Evolutionary conservation across 352 stramenopile species (phyloP), one percentile per base, ranked within the genome.

Genomic region (Phytophthora ohioensis): DNA sequence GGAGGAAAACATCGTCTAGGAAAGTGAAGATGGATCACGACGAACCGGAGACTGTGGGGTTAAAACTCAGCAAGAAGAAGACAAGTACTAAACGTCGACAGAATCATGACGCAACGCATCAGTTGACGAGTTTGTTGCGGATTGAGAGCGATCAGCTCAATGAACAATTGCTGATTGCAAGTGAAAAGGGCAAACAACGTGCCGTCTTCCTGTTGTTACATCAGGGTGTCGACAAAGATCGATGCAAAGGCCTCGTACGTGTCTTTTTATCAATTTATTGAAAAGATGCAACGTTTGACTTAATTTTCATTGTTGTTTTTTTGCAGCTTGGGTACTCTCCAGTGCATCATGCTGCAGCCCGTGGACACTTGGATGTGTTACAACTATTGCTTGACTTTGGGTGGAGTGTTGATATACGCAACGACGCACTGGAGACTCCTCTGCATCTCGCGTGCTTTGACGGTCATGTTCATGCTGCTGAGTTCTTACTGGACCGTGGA

Each of bases 181-280:
- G 83, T 39, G 86, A 92, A 56, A 92, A 91, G 60, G 86, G 86
- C 21, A 90, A 85, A 34, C 79, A 82, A 42, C 82, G 87, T 21
- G 83, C 79, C 0, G 74, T 85, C 9, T 94, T 92, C 66, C 52
- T 94, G n/a, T 45, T 94, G 13, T 67, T 92, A 6, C 82, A 92
- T 35, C 84, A 94, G 60, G 71, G 73, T 13, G 64, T 91, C 21
- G 75, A 91, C 39, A 85, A 67, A 13, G 67, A 82, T 10, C 77
- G 85, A 30, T 94, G 83, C 64, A 82, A 66, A 54, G 87, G 87
- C 42, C 81, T 92, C 68, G 86, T 93, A 58, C 46, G 78, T 67
- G 17, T 46, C 3, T 36, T 38, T 27, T 27, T 27, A 27, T 27
- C 21, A 27, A 27, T 27, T 27, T 27, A 27, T 27, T 27, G 21